phyloP scores from a whole-genome alignment of 345 rosid species.

The Eucalyptus decipiens region DNA sequence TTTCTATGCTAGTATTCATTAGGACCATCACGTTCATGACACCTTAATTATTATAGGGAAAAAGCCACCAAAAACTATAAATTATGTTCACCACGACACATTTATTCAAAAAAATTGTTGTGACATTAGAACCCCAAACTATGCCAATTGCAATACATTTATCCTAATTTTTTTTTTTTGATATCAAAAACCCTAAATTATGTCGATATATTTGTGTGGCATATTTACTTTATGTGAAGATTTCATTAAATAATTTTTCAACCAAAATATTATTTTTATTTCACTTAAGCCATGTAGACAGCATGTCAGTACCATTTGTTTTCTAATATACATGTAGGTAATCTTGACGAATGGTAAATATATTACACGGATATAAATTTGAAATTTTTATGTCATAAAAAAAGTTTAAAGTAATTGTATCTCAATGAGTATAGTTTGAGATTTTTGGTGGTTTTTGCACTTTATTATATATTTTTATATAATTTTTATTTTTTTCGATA shows the following conservation, averaged over 20 bases:
- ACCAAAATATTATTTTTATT: rapidly evolving
- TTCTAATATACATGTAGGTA: rapidly evolving
- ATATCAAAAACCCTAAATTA: too few relatives aligned
- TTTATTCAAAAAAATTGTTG: too few relatives aligned
- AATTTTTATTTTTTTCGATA: neutral
- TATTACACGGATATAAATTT: rapidly evolving
- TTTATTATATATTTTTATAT: neutral
- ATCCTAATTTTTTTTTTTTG: too few relatives aligned
- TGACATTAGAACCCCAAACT: rapidly evolving
- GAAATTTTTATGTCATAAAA: too few relatives aligned
- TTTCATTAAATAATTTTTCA: neutral
- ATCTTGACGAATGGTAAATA: neutral
- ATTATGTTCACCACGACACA: rapidly evolving
- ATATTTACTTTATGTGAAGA: too few relatives aligned
- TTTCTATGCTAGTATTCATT: neutral
- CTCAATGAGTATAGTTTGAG: rapidly evolving
- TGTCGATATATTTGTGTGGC: too few relatives aligned
- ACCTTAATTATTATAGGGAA: neutral
- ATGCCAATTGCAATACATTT: rapidly evolving
- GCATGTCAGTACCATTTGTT: too few relatives aligned
- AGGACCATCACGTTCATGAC: neutral
- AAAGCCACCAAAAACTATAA: too few relatives aligned
- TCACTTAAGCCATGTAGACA: rapidly evolving
- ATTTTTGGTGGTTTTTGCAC: too few relatives aligned
- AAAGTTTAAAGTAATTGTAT: neutral